Evolutionary conservation across 805 yeast species (phyloP), one percentile per base, ranked within the genome.

Genomic region (Starmerella kuoi): DNA sequence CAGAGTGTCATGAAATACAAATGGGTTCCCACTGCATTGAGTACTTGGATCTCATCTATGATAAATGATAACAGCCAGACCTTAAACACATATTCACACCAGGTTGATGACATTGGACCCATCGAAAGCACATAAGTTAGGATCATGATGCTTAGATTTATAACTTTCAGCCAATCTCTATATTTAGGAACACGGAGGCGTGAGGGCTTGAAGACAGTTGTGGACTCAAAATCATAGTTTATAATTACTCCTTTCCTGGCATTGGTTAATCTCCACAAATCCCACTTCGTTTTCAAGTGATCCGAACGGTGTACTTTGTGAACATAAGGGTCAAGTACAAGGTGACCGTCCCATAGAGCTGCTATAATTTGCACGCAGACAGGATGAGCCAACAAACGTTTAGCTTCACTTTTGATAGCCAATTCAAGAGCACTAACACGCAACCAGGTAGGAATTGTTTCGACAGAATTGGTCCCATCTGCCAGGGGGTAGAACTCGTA

Each of bases 261-360:
- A 3, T 50, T 46, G 31, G 53, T 40, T 8, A 58, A 46, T 31
- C 54, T 48, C 32, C 48, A 53, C 31, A 58, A 50, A 27, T 59
- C 61, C 7, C 55, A 48, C n/a, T 43, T 30, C 7, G 47, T 21
- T 15, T 39, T 25, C 21, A 55, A 41, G 14, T 38, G 23, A n/a
- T 51, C 54, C 43, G 49, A 42, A 18, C 60, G 53, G 54, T 55
- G 65, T 21, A 53, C 56, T 47, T 54, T 64, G 55, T 56, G 64
- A 56, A 53, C 61, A 32, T 39, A 61, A 7, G 64, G 57, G 32
- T 64, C 61, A 31, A 62, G 60, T 50, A 63, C 67, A 21, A 73
- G 59, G 24, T 70, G 70, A 0, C 78, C 78, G 44, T 67, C 66
- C 64, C 75, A 73, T 26, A 73, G 64, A 37, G 69, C 66, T 38